Evolutionary conservation across 2,329 filamentous ascomycete genomes (phyloP).

Genomic region (Zymoseptoria tritici): DNA sequence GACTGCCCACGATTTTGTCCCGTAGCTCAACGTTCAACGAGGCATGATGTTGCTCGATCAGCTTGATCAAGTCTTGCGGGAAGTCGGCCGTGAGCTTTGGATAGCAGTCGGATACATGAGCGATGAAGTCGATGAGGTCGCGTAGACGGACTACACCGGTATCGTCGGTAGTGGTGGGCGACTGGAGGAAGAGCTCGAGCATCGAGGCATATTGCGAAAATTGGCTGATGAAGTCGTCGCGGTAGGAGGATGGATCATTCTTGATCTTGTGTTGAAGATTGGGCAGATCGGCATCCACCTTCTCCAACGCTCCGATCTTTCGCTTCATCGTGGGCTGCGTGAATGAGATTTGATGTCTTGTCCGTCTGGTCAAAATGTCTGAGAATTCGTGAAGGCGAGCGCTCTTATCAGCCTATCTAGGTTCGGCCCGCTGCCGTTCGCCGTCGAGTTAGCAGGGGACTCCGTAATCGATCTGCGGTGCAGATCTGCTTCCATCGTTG

Average conservation of each 20-base stretch:
- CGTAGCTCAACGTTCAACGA: conserved; percentile 75
- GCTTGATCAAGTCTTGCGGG: conserved; percentile 69
- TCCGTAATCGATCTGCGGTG: too few relatives aligned
- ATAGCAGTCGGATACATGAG: conserved; percentile 91
- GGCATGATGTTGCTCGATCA: conserved; percentile 75
- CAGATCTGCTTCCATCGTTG: too few relatives aligned
- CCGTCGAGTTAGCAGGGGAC: too few relatives aligned
- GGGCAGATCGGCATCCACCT: conserved; percentile 85
- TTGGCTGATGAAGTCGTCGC: conserved; percentile 79
- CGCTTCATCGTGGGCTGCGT: conserved; percentile 62
- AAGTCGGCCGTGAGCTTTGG: conserved; percentile 71
- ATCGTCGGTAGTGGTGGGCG: conserved; percentile 68
- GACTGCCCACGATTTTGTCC: conserved; percentile 87
- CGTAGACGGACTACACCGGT: conserved; percentile 76
- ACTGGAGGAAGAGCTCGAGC: conserved; percentile 81
- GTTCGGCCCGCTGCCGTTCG: neutral
- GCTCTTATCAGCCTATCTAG: neutral
- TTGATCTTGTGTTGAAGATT: conserved; percentile 89
- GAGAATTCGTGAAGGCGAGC: neutral
- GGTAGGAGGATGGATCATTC: conserved; percentile 81
- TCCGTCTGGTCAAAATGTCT: neutral
- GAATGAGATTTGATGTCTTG: neutral
- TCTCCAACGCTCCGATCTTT: conserved; percentile 86
- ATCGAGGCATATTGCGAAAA: conserved; percentile 89
- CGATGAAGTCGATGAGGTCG: conserved; percentile 87